Percentiles rank a stretch among this genome's conserved stretches.
phyloP scores from a whole-genome alignment of 2,329 filamentous ascomycete species.

The Nemania sp. region DNA sequence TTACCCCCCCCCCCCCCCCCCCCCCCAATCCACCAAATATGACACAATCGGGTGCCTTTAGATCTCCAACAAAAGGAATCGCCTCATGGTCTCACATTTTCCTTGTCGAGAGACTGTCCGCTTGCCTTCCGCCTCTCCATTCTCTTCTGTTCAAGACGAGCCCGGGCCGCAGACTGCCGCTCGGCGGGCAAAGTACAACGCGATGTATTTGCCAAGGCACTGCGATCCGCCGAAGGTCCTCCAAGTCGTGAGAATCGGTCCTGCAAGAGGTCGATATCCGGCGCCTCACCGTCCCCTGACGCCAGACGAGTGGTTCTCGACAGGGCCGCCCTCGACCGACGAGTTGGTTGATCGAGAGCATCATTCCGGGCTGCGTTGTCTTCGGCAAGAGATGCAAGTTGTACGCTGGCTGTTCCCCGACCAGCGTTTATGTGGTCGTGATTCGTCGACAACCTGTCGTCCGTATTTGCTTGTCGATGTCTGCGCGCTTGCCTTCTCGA shows the following conservation, averaged over 20 bases:
- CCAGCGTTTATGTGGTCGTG: slow-evolving; percentile 12
- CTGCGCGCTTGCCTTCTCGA: slow-evolving; percentile 18
- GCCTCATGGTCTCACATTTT: slow-evolving; percentile 48
- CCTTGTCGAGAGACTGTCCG: slow-evolving; percentile 43
- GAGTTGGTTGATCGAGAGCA: slow-evolving; percentile 27
- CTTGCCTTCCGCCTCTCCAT: slow-evolving; percentile 51
- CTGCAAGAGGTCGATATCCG: slow-evolving; percentile 51
- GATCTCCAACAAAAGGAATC: slow-evolving; percentile 25
- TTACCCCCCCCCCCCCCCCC: too few species aligned
- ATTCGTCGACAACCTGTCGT: slow-evolving; percentile 4
- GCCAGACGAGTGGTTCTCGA: slow-evolving; percentile 35
- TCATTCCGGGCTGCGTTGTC: slow-evolving; percentile 26
- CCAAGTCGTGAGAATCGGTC: slow-evolving; percentile 53
- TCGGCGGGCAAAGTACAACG: slow-evolving; percentile 54
- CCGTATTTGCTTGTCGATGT: not conserved
- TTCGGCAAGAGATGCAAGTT: slow-evolving; percentile 18
- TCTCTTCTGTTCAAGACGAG: slow-evolving; percentile 58
- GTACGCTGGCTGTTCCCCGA: slow-evolving; percentile 16
- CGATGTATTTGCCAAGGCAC: slow-evolving; percentile 44
- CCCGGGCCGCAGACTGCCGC: slow-evolving; percentile 58
- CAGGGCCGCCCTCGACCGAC: slow-evolving; percentile 33
- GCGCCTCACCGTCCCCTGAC: slow-evolving; percentile 39
- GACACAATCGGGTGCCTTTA: not conserved
- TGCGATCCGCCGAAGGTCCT: slow-evolving; percentile 42
- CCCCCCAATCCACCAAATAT: slow-evolving; percentile 6